Base-by-base conservation (phyloP, 1,139 yeast genomes). In the Debaryomycetaceae sp. region DNA sequence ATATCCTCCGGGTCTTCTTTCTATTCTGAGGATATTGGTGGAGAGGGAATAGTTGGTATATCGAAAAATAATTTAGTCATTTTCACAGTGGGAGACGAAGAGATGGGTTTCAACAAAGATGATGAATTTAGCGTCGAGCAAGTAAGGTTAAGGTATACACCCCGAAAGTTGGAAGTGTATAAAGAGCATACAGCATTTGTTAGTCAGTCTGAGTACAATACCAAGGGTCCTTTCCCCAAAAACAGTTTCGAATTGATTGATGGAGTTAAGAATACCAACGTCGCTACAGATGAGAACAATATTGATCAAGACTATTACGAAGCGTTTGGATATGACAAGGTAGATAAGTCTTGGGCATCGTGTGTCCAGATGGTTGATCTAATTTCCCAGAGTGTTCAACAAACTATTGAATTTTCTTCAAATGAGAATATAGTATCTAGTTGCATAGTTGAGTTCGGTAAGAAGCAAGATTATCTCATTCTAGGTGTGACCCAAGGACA, bases 21-120 rank as follows among this genome's bases (percentile, higher is more conserved):
- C 55, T 68, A 72, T 17, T 83, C 88, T 38, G 86, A 78, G 47
- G 95, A 85, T 48, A 81, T 81, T 43, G 78, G 77, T 63, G 56
- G 76, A 53, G 64, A 78, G 62, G 72, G 91, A 72, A 68, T 85
- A 9, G 84, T 87, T 24, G 90, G 88, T 0, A 71, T 86, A 9
- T 68, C 72, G 36, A 79, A 75, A 5, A 72, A 69, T 40, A 71
- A 69, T 24, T 68, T 87, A 52, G 66, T 76, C 2, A 85, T 88
- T 36, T 78, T 85, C 58, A 77, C 84, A 0, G 60, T 86, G 20
- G 87, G 84, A 0, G 45, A 45, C 33, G 68, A 64, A 17, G 59
- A 59, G 7, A 48, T 56, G 2, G 63, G 55, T 5, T 60, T 64
- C 45, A 75, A 72, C 41, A 61, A 76, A 5, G 66, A 65, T 14